Evolutionary conservation across 2,329 filamentous ascomycete species (phyloP).

Genomic region (Rutstroemia sp.): DNA sequence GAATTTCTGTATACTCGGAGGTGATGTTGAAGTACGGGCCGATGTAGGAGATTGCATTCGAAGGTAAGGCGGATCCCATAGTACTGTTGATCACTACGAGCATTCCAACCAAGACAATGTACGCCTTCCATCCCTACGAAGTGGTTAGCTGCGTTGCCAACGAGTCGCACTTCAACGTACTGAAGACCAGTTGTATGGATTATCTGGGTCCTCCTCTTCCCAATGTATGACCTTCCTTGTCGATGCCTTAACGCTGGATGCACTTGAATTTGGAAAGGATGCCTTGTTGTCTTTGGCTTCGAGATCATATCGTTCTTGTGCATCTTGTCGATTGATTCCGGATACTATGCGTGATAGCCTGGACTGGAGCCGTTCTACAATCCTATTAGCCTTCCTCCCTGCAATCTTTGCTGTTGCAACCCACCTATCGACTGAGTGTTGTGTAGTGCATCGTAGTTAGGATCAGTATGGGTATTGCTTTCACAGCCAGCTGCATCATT

Average conservation of each 20-base stretch:
- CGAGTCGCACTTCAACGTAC: constrained; percentile 11
- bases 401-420: background rate
- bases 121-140: constrained; percentile 43
- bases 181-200: constrained; percentile 28
- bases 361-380: constrained; percentile 9
- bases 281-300: constrained; percentile 35
- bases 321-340: constrained; percentile 35
- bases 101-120: constrained; percentile 48
- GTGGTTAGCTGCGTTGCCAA: background rate
- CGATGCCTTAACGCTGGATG: constrained; percentile 13
- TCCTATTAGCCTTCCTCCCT: background rate
- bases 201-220: constrained; percentile 24
- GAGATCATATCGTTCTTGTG: constrained; percentile 34
- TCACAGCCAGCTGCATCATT: background rate
- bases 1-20: constrained; percentile 31
- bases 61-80: constrained; percentile 56
- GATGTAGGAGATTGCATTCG: constrained; percentile 54
- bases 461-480: background rate
- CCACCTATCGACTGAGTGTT: background rate
- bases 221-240: constrained; percentile 23
- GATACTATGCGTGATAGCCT: constrained; percentile 19
- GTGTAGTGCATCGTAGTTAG: background rate
- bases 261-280: constrained; percentile 21
- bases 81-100: constrained; percentile 60
- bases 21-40: constrained; percentile 49